Evolutionary conservation across 2,329 filamentous ascomycete genomes (phyloP).

Genomic region (Chrysosporium queenslandicum): DNA sequence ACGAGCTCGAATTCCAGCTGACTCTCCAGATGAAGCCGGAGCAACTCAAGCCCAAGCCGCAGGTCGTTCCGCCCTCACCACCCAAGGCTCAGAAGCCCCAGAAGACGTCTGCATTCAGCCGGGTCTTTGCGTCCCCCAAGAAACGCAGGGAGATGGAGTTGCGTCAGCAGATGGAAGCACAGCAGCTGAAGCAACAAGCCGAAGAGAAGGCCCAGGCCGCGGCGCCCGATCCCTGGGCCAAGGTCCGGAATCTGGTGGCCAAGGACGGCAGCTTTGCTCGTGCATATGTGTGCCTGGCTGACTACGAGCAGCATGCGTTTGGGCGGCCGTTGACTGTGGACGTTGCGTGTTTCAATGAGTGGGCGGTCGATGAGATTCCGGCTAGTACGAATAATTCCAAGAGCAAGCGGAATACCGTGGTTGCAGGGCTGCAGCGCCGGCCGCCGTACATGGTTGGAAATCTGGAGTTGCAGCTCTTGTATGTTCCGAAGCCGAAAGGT

Average conservation of each 20-base stretch:
- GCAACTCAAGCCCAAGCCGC: constrained; percentile 55
- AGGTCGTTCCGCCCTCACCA: constrained; percentile 42
- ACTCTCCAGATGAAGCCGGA: constrained; percentile 92
- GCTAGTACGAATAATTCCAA: constrained; percentile 66
- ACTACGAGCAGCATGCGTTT: constrained; percentile 80
- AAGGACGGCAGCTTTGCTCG: constrained; percentile 90
- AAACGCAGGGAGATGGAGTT: constrained; percentile 92
- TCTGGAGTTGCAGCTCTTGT: constrained; percentile 84
- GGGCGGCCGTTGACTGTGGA: constrained; percentile 81
- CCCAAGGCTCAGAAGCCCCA: constrained; percentile 53
- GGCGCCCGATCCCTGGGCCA: constrained; percentile 58
- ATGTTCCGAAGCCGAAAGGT: constrained; percentile 84
- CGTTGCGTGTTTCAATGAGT: constrained; percentile 95
- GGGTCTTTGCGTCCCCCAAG: constrained; percentile 87
- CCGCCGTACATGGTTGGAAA: constrained; percentile 97
- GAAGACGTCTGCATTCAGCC: constrained; percentile 82
- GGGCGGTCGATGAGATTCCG: constrained; percentile 71
- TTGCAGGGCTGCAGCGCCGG: constrained; percentile 48
- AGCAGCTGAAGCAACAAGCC: constrained; percentile 58
- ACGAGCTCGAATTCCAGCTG: constrained; percentile 97
- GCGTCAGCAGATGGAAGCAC: constrained; percentile 70
- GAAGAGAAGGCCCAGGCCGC: constrained; percentile 51
- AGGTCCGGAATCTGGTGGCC: constrained; percentile 74
- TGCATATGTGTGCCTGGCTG: constrained; percentile 85
- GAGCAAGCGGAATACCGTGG: constrained; percentile 71